Evolutionary conservation across 2,329 filamentous ascomycete species (phyloP), one percentile per base, ranked within the genome.

Genomic region (Fusarium musae): DNA sequence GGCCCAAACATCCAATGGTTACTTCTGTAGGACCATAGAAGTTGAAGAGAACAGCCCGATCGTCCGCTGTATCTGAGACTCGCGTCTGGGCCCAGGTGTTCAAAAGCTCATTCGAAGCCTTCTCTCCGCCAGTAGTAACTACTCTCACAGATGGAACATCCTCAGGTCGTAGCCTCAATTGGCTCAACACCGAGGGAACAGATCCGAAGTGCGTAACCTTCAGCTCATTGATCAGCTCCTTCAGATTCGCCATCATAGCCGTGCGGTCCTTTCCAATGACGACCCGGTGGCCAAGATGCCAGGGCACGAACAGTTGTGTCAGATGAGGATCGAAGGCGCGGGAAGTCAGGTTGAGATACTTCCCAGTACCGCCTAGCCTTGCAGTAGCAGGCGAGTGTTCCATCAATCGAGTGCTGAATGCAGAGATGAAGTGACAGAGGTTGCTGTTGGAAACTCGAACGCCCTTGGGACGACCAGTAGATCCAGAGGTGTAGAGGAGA

Each of bases 21-120:
- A 52, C 69, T 56, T 72, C 69, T 0, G 69, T 72, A 8, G 69
- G 69, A 0, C 69, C 69, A 5, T 72, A 72, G 9, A 72, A 72
- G 21, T 72, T 72, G 26, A 72, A 69, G 4, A 72, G 58, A 5
- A 47, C 69, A 5, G 54, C 39, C 4, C 4, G 21, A 0, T 61
- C 36, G 0, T 60, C 39, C 2, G 26, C 5, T 0, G 23, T 1
- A 3, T 3, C 7, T 2, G 37, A 13, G 3, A 10, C 28, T 19
- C 34, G 36, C 0, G 2, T 3, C 3, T 46, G 44, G 0, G 52
- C 52, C 64, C 64, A 66, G 0, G 34, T 69, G 26, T 59, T 69
- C n/a, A 68, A 12, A 2, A 72, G 69, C 3, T 72, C 69, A 3
- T 69, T 69, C 0, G 69, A 72, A 1, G 69, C 69, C 17, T 72